Evolutionary conservation across 1,284 basidiomycete genomes (phyloP), one percentile per base, ranked within the genome.

Genomic region (Fomitopsis betulina): DNA sequence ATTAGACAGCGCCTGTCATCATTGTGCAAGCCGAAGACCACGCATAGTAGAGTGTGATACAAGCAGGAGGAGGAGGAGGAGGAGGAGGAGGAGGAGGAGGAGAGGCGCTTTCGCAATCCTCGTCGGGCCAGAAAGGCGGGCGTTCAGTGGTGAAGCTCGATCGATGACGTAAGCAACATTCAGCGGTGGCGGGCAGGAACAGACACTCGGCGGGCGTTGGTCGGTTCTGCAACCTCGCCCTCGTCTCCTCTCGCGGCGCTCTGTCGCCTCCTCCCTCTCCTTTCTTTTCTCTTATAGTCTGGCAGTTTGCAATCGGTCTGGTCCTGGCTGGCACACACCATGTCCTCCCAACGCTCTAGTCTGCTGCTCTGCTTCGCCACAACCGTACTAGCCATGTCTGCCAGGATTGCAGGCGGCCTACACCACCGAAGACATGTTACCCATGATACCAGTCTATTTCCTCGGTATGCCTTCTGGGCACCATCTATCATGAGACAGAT

Each of bases 371-470:
- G 23, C 54, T 13, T 55, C 33, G 47, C 58, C 15, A 50, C 53
- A 35, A 38, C 40, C n/a, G 23, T 59, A 32, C 51, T 59, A 52
- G 47, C 54, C 21, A 52, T 54, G 30, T 52, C 58, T 37, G 54
- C 54, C 40, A 49, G 27, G 35, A 23, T 53, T 39, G 23, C 45
- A 53, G 38, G 49, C 10, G 33, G 30, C 10, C 49, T 59, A 23
- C 50, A 57, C 17, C 59, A 60, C 49, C 25, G 59, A 45, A 19
- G 56, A 38, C 56, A 54, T 39, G 59, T 57, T 8, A 25, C 45
- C 15, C 52, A 42, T 19, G 43, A 52, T 9, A 54, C 17, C 12
- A 13, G 19, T 38, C 39, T 57, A 2, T 60, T 60, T 21, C 10
- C 59, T 5, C 54, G 59, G 59, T 60, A 21, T 30, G 38, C 32